Conservation (phyloP, 2,329 filamentous ascomycete species). For the Arthrobotrys iridis region DNA sequence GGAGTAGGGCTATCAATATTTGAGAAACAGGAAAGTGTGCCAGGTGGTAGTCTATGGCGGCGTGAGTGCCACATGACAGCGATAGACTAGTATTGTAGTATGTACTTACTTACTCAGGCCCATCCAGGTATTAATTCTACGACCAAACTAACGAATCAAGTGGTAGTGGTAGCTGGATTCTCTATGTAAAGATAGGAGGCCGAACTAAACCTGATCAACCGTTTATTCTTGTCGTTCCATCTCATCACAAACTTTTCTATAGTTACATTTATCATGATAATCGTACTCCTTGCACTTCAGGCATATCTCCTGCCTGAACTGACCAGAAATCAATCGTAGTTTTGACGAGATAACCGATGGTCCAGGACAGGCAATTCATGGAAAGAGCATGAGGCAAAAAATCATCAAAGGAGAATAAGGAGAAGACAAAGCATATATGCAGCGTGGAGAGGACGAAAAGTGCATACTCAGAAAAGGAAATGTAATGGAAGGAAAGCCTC, state of each 20-base stretch:
- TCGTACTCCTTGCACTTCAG: not conserved
- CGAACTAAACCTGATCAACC: not conserved
- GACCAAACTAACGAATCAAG: no score
- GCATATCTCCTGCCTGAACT: not conserved
- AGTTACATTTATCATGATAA: not conserved
- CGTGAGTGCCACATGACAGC: no score
- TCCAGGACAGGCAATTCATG: not conserved
- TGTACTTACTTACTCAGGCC: no score
- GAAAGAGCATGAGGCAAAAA: constrained; percentile 4
- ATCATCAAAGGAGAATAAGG: constrained; percentile 32
- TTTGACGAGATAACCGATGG: not conserved
- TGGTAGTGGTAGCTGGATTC: no score
- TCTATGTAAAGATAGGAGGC: no score
- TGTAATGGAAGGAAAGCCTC: not conserved
- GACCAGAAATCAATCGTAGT: constrained; percentile 39
- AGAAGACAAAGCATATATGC: not conserved
- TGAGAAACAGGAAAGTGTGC: no score
- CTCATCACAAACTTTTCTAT: not conserved
- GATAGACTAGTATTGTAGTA: no score
- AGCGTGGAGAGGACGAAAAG: not conserved
- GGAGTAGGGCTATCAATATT: no score
- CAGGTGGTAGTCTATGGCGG: no score
- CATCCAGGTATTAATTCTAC: no score
- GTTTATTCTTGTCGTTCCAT: not conserved
- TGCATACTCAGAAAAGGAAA: not conserved